Evolutionary conservation across 2,329 filamentous ascomycete genomes (phyloP), one percentile per base, ranked within the genome.

Genomic region (Fusarium nelsonii): DNA sequence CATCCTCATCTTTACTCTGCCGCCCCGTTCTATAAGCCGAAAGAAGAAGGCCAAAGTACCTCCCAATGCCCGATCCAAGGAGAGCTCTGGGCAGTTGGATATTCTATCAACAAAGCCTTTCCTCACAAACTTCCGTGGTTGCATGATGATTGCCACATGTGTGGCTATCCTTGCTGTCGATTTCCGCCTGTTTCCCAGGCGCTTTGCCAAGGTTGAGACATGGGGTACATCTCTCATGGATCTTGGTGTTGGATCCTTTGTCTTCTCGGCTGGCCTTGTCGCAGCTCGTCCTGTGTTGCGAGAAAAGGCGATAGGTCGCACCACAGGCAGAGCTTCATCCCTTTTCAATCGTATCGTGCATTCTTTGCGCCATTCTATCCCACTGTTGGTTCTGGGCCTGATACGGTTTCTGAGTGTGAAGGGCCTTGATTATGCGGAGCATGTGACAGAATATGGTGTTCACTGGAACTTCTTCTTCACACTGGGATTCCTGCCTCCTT

Each of bases 401-500:
- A 84, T 97, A 57, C 89, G 96, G 26, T 85, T 98, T 26, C 88
- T 93, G 70, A 97, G 90, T 73, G 94, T 98, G 76, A 99, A 99
- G 81, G 92, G 93, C 8, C 83, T 97, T 32, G 94, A 98, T 77
- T 99, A 99, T 77, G 94, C 94, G 4, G 96, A 99, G 78, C 96
- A 99, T 82, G 93, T 97, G 61, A 94, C 93, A 15, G 96, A 99
- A 78, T 99, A 99, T 76, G 96, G 96, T 43, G 93, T 99, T 11
- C 96, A 99, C 79, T 99, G 96, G 96, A 99, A 99, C 79, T 99
- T 99, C 80, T 99, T 99, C 85, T 98, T 98, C 81, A 99, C 96
- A 0, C 84, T 99, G 11, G 94, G 90, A 8, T 87, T 97, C 48
- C 82, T 99, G 26, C 93, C 95, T 1, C 94, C 94, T 1, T 97